Evolutionary conservation across 148 eudicot genomes (phyloP), one percentile per base, ranked within the genome.

Genomic region (Fagopyrum esculentum): DNA sequence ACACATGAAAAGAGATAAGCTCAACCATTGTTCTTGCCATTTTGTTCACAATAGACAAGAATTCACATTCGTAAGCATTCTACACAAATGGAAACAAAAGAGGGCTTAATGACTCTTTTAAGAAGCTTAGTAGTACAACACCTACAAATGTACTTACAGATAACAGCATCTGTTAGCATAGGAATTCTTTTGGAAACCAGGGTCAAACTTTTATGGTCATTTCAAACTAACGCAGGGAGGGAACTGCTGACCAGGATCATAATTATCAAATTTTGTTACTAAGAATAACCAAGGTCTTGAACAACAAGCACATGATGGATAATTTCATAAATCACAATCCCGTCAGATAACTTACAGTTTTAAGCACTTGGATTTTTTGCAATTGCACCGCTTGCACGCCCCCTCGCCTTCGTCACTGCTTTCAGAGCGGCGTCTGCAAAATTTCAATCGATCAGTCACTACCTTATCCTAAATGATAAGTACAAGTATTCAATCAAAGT

Each of bases 331-430:
- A 35, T 60, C 4, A 26, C 29, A 60, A 11, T 35, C 12, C 43
- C 6, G 11, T 12, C 45, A 64, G 15, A 66, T 68, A 77, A 86
- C 97, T 90, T 90, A 95, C 97, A 95, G 99, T 72, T 95, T 95
- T 81, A 95, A 89, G 86, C 99, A 95, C 82, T 95, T 95, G 12
- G 99, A 95, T 79, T 92, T 95, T 82, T 92, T 92, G 75, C 99
- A 95, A 81, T 95, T 92, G 76, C 99, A 95, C 73, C 99, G 88
- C 81, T 95, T 95, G 79, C 99, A 95, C 13, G 89, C 89, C 10
- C 87, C 79, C 64, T 82, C 96, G 44, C 46, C 73, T 72, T 91
- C 97, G 61, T 81, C 93, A 80, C 46, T 83, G 81, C 68, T 84
- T 76, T 95, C 97, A 75, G 75, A 64, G 79, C 82, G 90, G 48